Base-by-base conservation (phyloP, 306 rosid species). In the Rosa multiflora region DNA sequence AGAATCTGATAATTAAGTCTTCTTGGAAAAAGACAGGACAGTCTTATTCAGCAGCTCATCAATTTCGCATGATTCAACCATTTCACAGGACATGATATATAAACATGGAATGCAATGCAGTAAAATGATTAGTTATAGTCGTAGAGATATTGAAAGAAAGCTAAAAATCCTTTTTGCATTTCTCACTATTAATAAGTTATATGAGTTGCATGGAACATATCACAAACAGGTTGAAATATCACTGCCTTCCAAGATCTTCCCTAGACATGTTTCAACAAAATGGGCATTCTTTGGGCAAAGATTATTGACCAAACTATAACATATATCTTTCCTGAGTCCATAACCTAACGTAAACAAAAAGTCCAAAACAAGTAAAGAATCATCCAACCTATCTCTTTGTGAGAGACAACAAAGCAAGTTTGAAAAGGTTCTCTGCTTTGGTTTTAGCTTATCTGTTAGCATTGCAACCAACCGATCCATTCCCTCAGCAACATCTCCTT, bases 281-380 rank as follows among this genome's bases (percentile, higher is more conserved):
- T 70, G 75, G 66, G 75, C 66, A 74, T 77, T 77, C 76, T 69
- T 75, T 48, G 47, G 49, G 82, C 83, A 73, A 56, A 93, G 82
- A 73, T 79, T 86, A 15, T 76, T 55, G 67, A 90, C 89, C 82
- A 88, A 62, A 77, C 88, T 78, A 72, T 74, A 32, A 73, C 70
- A 83, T 48, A 69, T 35, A 47, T 70, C 73, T 72, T 79, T 21
- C 74, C 83, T 39, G 11, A 89, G 90, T 46, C 35, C 52, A 90
- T 93, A 90, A 69, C 93, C 91, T 61, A 75, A 72, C 76, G 83
- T 87, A 73, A 87, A 75, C 98, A 90, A 84, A 53, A 81, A 72
- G 73, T 83, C 93, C 84, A 90, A 78, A 80, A 88, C 82, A 76
- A 83, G 76, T 79, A 91, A 86, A 87, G 89, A 78, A 77, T 91